These are phyloP conservation scores for Coleophoma eucalyptorum DNA, from an alignment of 2,329 filamentous ascomycete species.

Conservation along the genomic window DNA sequence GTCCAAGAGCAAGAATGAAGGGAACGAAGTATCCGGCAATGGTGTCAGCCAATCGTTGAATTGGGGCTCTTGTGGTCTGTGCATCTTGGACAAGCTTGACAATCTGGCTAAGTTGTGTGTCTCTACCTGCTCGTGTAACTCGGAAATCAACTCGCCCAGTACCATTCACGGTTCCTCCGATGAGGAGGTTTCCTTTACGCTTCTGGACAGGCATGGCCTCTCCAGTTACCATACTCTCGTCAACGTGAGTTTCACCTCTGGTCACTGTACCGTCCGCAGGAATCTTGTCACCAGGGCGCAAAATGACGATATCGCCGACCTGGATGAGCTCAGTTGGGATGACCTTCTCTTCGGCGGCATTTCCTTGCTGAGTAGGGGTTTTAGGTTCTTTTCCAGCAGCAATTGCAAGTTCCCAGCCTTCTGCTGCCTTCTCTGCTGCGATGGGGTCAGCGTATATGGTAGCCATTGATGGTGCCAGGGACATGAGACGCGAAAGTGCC, in stretches of 20 bases:
- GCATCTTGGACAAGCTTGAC: conserved; percentile 98
- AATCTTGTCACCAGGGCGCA: conserved; percentile 94
- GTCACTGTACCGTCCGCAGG: conserved; percentile 87
- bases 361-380: conserved; percentile 41
- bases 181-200: conserved; percentile 71
- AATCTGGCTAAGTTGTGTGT: conserved; percentile 96
- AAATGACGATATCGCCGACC: conserved; percentile 87
- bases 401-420: conserved; percentile 60
- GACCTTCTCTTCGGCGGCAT: conserved; percentile 73
- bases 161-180: conserved; percentile 94
- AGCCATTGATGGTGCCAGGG: conserved; percentile 90
- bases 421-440: conserved; percentile 84
- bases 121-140: conserved; percentile 86
- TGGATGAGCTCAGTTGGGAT: conserved; percentile 94
- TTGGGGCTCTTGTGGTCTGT: conserved; percentile 89
- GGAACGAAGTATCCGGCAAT: conserved; percentile 95
- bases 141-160: conserved; percentile 88
- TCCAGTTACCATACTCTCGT: conserved; percentile 98
- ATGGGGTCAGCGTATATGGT: conserved; percentile 95
- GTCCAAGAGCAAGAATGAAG: conserved; percentile 76
- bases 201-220: conserved; percentile 96
- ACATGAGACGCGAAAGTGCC: conserved; percentile 92
- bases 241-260: conserved; percentile 86
- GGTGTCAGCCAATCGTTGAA: conserved; percentile 86
- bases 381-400: conserved; percentile 39